Evolutionary conservation across 306 rosid species (phyloP), one percentile per base, ranked within the genome.

Genomic region (Quercus cerris): DNA sequence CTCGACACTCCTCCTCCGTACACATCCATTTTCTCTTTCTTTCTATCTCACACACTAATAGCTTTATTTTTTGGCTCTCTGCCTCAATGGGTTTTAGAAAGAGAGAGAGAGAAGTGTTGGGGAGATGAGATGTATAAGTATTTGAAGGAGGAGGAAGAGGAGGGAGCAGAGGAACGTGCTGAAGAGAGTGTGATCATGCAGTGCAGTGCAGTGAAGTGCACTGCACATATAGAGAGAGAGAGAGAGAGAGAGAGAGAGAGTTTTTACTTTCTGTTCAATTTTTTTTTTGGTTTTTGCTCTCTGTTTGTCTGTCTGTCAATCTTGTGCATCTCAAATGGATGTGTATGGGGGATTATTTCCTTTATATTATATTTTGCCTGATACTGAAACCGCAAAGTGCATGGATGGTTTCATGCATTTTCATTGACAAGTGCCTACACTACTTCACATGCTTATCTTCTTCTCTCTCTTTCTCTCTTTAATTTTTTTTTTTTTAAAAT

Each of bases 141-240:
- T 55, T 30, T 33, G 61, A 35, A 41, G 46, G 46, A 41, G 46
- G 28, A 61, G 46, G 46, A 41, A 11, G 28, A 61, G 44, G 85
- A 14, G 44, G 85, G 82, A 54, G 86, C 89, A 82, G 84, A 28
- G 75, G 79, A 80, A 82, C 86, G 89, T 83, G 85, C 61, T 41
- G 46, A 41, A 55, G 83, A 46, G 76, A 70, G 81, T 70, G 77
- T 59, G 77, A 75, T 75, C 76, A 75, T 71, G 46, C 76, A 58
- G 25, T 22, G 54, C 31, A 61, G 33, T 27, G 54, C 52, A 46
- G 15, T 23, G 30, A 1, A 28, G 33, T 67, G 72, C 72, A 19
- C 6, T 31, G 72, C 23, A 19, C 51, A 14, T 1, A 78, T 41
- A 18, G 22, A 46, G 56, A 22, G 73, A 78, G 54, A 18, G 22